Base-by-base conservation (phyloP, 1,284 basidiomycete species). In the Fistulinella cinereoalba region DNA sequence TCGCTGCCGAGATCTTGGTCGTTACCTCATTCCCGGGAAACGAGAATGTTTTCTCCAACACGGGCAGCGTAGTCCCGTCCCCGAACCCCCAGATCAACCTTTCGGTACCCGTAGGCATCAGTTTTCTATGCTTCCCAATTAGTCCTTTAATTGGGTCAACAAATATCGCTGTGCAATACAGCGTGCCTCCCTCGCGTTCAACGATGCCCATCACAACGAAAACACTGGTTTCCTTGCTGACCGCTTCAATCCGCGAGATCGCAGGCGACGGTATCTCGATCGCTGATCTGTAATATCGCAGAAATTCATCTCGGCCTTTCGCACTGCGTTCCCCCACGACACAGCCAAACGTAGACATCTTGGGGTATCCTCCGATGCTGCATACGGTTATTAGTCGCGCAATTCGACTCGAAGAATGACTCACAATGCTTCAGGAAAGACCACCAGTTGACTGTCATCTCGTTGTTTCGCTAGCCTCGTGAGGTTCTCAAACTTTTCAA, bases 381-480 rank as follows among this genome's bases (percentile, higher is more conserved):
- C n/a, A 18, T 23, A 34, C 27, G 23, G 22, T 23, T 28, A 50
- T 16, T 0, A 37, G 40, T 29, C 4, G 13, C 10, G 16, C 16
- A 25, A 10, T 18, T 6, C 22, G 0, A 25, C 21, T n/a, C 27
- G 11, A 37, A 46, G 29, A 41, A 16, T 22, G 9, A 72, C 79
- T 60, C 65, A 85, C 73, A 85, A 87, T 16, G 83, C 86, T 61
- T 89, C 85, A 3, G 85, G 86, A 56, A 89, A 84, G 13, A 88
- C 80, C 22, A 76, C 80, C 2, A 88, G 61, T 55, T 82, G 74
- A 0, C 76, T 69, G 4, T 69, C 69, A 51, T 79, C 76, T 36
- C 75, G 67, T 29, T 77, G 70, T 49, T 73, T 75, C 6, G 81
- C 80, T 7, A 77, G 60, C 16, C 62, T 71, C 12, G 75, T 73